Conservation (phyloP, 371 early-diverging fungal species). For the Dinochytrium kinnereticum region DNA sequence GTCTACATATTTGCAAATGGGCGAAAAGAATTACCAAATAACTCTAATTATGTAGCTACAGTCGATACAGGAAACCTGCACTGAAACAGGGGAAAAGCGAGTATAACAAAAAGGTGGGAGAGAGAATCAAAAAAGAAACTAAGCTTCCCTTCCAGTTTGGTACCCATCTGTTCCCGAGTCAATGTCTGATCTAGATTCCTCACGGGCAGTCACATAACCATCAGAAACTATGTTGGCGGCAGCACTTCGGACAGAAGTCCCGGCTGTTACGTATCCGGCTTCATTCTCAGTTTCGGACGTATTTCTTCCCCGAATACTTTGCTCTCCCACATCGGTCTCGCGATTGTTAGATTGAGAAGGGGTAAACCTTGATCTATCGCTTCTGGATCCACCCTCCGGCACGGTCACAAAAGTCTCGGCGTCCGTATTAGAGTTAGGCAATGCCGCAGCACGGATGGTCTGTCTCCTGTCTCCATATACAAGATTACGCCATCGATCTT, state of each 20-base stretch:
- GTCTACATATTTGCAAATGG: too few species aligned
- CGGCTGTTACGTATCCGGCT: constrained; percentile 1
- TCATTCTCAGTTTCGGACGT: background rate
- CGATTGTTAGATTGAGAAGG: background rate
- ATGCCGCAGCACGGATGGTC: too few species aligned
- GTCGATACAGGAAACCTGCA: too few species aligned
- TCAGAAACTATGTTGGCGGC: background rate
- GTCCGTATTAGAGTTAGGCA: constrained; percentile 2
- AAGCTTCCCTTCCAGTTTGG: background rate
- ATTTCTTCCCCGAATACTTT: background rate
- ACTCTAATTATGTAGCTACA: too few species aligned
- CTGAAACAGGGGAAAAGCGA: too few species aligned
- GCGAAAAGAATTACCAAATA: too few species aligned
- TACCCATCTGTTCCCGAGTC: constrained; percentile 12
- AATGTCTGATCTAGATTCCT: background rate
- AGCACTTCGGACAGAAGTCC: background rate
- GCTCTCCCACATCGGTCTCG: background rate
- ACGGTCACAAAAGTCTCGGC: constrained; percentile 10
- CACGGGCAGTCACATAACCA: background rate
- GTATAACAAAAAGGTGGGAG: too few species aligned
- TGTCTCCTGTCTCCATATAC: background rate
- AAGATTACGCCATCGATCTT: constrained; percentile 4
- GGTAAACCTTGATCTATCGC: background rate
- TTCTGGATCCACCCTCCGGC: background rate
- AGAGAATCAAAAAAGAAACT: background rate